Base-by-base conservation (phyloP, 2,329 filamentous ascomycete genomes). In the Microdochium nivale region DNA sequence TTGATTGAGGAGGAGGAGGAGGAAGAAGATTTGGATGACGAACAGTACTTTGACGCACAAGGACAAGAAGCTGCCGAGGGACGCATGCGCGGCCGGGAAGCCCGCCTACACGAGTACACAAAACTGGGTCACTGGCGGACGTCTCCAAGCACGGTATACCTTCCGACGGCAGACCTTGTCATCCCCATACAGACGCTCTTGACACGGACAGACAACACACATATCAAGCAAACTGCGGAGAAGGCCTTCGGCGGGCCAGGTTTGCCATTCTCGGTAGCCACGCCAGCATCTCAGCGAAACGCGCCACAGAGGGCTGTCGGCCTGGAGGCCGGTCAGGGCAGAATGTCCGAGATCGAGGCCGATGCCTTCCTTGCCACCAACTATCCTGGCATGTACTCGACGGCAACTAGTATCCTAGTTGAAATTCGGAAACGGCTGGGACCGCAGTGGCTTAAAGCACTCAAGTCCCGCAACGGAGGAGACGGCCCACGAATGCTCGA, bases 371-470 rank as follows among this genome's bases (percentile, higher is more conserved):
- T 91, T 52, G 79, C 86, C 1, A 79, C 79, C 0, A 79, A 87
- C 19, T 72, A 90, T 59, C 88, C 88, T 0, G 84, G 80, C 2
- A 78, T 83, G 19, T 92, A 90, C 60, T 81, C 87, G 2, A 79
- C 85, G 1, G 73, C 80, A 8, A 80, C 81, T 71, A 81, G 83
- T 54, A 77, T 83, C 3, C 68, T 94, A 13, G 83, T 87, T 1
- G 88, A 94, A 66, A 77, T 88, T 10, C 79, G 88, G 50, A 86
- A 86, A 63, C 78, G 88, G 25, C 70, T 92, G 3, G 88, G 89
- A 2, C 73, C 77, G 0, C 71, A 78, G 1, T 95, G 88, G 88
- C 69, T 91, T 4, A 77, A 81, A 53, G 76, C 77, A 2, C 72
- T 88, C 44, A 70, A 89, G 16, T 69, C 72, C 24, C 79, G 81